Base-by-base conservation (phyloP, 75 land plant species). In the Pseudotsuga menziesii region DNA sequence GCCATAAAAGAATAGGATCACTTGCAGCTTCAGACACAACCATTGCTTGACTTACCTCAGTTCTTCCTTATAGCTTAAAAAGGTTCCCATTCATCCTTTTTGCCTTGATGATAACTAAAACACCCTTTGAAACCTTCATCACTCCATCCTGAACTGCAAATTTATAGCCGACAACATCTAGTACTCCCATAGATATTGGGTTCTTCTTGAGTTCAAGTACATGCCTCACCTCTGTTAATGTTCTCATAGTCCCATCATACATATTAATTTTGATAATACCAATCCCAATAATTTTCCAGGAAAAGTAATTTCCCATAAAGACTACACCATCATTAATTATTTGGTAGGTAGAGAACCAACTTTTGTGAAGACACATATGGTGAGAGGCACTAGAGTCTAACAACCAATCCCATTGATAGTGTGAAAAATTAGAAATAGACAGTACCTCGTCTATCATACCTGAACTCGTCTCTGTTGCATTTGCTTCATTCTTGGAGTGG, bases 221-320 rank as follows among this genome's bases (percentile, higher is more conserved):
- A 74, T 29, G 32, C 32, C 32, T 29, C 32, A 29, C 32, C 32
- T 29, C 32, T 29, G 1, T 78, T 72, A 19, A 2, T 41, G 79
- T 78, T 36, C 76, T 78, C 3, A 78, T n/a, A 1, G 57, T 25
- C 6, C 83, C 80, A 64, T 82, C 80, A 66, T 58, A 56, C 41
- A 62, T 81, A 58, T 72, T 52, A 1, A 81, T 52, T 27, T 25
- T 36, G 17, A 81, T 60, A 12, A 7, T 76, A 44, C 78, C 55
- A 5, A 72, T 60, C 4, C 78, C 75, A 17, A 75, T 22, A 14
- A 66, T 52, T 32, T 52, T 75, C 2, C 76, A 75, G 3, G 58
- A 27, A 19, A 56, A 3, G 56, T 63, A 14, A 58, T 81, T 81
- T 2, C 82, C 74, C 74, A 81, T 81, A 54, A 81, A 76, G 0